Conservation (phyloP, 805 yeast species). For the Candida germanica region DNA sequence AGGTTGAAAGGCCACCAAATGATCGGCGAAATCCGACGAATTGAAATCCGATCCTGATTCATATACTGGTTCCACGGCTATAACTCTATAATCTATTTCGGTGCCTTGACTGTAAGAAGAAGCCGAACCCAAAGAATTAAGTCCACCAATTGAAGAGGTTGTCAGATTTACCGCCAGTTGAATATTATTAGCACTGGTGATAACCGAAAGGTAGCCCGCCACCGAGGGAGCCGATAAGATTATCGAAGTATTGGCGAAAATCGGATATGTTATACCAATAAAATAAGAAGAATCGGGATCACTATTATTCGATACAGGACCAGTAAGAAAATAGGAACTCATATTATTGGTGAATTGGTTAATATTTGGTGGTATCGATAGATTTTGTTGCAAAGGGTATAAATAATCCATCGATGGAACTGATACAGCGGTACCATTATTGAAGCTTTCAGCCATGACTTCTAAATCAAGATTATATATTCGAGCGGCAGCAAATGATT, state of each 20-base stretch:
- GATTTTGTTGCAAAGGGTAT: slow-evolving; percentile 50
- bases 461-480: slow-evolving; percentile 61
- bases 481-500: slow-evolving; percentile 58
- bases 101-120: too few relatives aligned
- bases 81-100: slow-evolving; percentile 31
- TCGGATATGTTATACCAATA: slow-evolving; percentile 76
- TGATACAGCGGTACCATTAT: slow-evolving; percentile 25
- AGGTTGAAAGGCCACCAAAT: slow-evolving; percentile 46
- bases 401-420: slow-evolving; percentile 32
- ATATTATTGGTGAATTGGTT: slow-evolving; percentile 19
- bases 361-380: slow-evolving; percentile 47
- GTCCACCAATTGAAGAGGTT: slow-evolving; percentile 7
- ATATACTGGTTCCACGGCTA: slow-evolving; percentile 34
- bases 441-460: slow-evolving; percentile 40
- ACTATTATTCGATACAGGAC: slow-evolving; percentile 53
- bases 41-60: slow-evolving; percentile 8
- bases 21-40: slow-evolving; percentile 30
- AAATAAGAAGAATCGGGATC: slow-evolving; percentile 39
- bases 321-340: slow-evolving; percentile 44
- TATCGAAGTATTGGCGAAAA: slow-evolving; percentile 71
- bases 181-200: slow-evolving; percentile 33
- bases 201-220: slow-evolving; percentile 68
- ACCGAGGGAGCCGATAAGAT: slow-evolving; percentile 51
- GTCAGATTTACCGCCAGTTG: slow-evolving; percentile 24
- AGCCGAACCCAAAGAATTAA: too few relatives aligned